Conservation (phyloP, 441 rosid species). For the Hura crepitans region DNA sequence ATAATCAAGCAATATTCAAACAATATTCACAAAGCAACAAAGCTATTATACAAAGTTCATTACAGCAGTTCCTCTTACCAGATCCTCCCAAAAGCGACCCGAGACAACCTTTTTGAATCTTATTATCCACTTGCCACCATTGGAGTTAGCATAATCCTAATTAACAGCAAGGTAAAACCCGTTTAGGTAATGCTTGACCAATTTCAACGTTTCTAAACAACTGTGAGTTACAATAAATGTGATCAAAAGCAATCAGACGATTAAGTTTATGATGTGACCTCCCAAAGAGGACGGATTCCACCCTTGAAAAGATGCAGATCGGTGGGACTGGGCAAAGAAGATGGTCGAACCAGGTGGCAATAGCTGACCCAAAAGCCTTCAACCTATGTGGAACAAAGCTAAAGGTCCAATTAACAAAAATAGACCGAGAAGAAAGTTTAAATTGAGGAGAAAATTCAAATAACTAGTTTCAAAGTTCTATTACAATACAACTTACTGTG, state of each 20-base stretch:
- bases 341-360: conserved; percentile 86
- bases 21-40: background rate
- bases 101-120: conserved; percentile 88
- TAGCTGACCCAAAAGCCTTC: conserved; percentile 95
- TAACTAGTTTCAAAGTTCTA: background rate
- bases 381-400: conserved; percentile 41
- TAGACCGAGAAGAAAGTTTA: background rate
- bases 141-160: conserved; percentile 92
- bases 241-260: conserved; percentile 5
- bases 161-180: conserved; percentile 15
- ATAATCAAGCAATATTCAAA: conserved; percentile 3
- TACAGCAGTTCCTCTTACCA: conserved; percentile 49
- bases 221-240: background rate
- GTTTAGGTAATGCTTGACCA: background rate
- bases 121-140: conserved; percentile 97
- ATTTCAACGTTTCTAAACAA: background rate
- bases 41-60: conserved; percentile 7
- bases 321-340: conserved; percentile 85
- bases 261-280: conserved; percentile 43
- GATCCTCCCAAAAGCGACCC: conserved; percentile 97
- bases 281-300: conserved; percentile 92
- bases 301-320: conserved; percentile 95
- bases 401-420: conserved; percentile 19
- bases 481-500: conserved; percentile 48
- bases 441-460: conserved; percentile 3